Evolutionary conservation across 1,284 basidiomycete genomes (phyloP), one percentile per base, ranked within the genome.

Genomic region (Hymenochaete sp.): DNA sequence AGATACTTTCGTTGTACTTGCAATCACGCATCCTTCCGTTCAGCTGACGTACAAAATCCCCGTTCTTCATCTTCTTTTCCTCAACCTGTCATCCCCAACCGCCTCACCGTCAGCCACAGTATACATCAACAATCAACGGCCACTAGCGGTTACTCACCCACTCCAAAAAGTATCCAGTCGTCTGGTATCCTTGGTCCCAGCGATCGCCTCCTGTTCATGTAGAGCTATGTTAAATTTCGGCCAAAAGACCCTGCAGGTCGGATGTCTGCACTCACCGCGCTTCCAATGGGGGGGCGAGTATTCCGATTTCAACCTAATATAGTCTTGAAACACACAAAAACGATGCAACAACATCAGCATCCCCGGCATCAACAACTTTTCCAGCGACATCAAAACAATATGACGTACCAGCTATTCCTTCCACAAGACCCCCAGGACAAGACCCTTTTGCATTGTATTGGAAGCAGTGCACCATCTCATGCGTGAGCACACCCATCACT

Each of bases 151-250:
- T 7, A 8, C 35, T 37, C 24, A 84, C 62, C 81, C 81, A 85
- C 47, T 77, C 71, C 40, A 86, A 72, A 56, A 86, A 85, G 58
- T 74, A 84, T 2, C 70, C 82, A 0, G 83, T 86, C 21, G 66
- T 68, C 37, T 77, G 72, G 60, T 84, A 85, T 14, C 82, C 82
- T 14, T 70, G 77, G 51, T 86, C 83, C 83, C 83, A 86, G 33
- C 64, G 67, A 24, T 67, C 67, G 2, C 68, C 69, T n/a, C n/a
- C n/a, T n/a, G n/a, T n/a, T n/a, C n/a, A n/a, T n/a, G n/a, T n/a
- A n/a, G n/a, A n/a, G n/a, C n/a, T n/a, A n/a, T n/a, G n/a, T n/a
- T n/a, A n/a, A n/a, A n/a, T n/a, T n/a, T n/a, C n/a, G n/a, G n/a
- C n/a, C n/a, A n/a, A n/a, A n/a, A n/a, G n/a, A n/a, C n/a, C n/a